A percentile compares a stretch with the other conserved stretches of the same genome.
Evolutionary conservation across 768 basidiomycete genomes (phyloP).

Genomic region (Pholiota molesta): DNA sequence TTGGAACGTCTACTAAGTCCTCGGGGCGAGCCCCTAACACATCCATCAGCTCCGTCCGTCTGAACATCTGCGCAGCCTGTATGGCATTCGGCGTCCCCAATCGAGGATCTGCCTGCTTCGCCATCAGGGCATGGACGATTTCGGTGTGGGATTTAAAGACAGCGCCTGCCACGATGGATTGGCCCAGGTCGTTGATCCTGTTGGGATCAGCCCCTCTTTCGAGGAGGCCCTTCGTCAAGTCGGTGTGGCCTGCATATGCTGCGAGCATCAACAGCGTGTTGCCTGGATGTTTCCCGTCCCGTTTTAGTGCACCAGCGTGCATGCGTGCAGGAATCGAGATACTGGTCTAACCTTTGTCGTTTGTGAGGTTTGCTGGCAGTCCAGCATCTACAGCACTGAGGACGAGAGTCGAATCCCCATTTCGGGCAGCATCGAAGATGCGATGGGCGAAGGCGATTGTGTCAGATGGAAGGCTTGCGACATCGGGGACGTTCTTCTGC

Average conservation of each 20-base stretch:
- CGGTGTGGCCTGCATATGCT: slow-evolving; percentile 68
- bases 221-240: slow-evolving; percentile 56
- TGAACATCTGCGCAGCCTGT: slow-evolving; percentile 71
- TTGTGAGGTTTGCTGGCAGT: slow-evolving; percentile 72
- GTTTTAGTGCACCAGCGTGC: not conserved
- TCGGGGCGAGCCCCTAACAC: slow-evolving; percentile 61
- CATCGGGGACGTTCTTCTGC: slow-evolving; percentile 11
- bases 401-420: slow-evolving; percentile 55
- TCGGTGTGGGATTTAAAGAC: slow-evolving; percentile 75
- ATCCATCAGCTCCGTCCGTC: slow-evolving; percentile 54
- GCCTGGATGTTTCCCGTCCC: slow-evolving; percentile 40
- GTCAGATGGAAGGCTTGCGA: slow-evolving; percentile 36
- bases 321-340: not conserved
- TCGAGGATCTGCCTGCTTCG: slow-evolving; percentile 63
- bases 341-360: slow-evolving; percentile 53
- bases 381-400: slow-evolving; percentile 68
- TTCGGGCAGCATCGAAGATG: slow-evolving; percentile 77
- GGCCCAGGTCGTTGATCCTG: slow-evolving; percentile 68
- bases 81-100: slow-evolving; percentile 69
- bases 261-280: slow-evolving; percentile 83
- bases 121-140: slow-evolving; percentile 59
- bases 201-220: slow-evolving; percentile 65
- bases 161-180: slow-evolving; percentile 76
- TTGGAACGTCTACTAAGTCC: slow-evolving; percentile 46
- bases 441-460: slow-evolving; percentile 63